Percentiles rank a stretch among this genome's conserved stretches.
These are phyloP conservation scores for Sugiyamaella japonica DNA, from an alignment of 1,139 yeast species.

Conservation along the genomic window DNA sequence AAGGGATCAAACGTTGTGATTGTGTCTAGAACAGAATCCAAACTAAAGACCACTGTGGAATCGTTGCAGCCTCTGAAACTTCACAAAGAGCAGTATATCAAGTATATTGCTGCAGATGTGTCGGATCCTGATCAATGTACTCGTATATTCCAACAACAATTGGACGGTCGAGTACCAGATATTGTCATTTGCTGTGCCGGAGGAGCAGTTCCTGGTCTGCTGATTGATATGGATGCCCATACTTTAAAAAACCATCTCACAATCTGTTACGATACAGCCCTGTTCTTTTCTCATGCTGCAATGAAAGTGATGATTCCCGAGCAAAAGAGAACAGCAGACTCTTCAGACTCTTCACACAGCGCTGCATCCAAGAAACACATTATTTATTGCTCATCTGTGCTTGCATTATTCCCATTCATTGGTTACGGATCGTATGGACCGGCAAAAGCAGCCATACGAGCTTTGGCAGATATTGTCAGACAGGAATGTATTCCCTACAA, in stretches of 20 bases:
- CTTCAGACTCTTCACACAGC: conserved; percentile 23
- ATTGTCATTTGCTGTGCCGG: conserved; percentile 87
- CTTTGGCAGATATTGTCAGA: conserved; percentile 72
- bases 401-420: conserved; percentile 81
- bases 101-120: conserved; percentile 64
- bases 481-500: conserved; percentile 76
- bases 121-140: conserved; percentile 56
- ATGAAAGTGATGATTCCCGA: conserved; percentile 46
- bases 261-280: conserved; percentile 71
- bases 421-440: conserved; percentile 95
- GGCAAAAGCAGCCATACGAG: conserved; percentile 73
- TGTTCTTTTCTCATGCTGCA: conserved; percentile 65
- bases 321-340: conserved; percentile 19
- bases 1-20: conserved; percentile 65
- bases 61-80: conserved; percentile 40
- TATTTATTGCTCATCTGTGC: conserved; percentile 75
- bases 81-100: conserved; percentile 41
- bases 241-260: conserved; percentile 63
- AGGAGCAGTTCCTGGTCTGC: conserved; percentile 74
- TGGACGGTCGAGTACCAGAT: conserved; percentile 52
- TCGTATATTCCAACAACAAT: conserved; percentile 42
- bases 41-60: conserved; percentile 51
- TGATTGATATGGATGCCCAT: conserved; percentile 60
- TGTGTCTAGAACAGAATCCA: conserved; percentile 70
- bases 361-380: conserved; percentile 51